Evolutionary conservation across 2,329 filamentous ascomycete genomes (phyloP), one percentile per base, ranked within the genome.

Genomic region (Colletotrichum caudatum): DNA sequence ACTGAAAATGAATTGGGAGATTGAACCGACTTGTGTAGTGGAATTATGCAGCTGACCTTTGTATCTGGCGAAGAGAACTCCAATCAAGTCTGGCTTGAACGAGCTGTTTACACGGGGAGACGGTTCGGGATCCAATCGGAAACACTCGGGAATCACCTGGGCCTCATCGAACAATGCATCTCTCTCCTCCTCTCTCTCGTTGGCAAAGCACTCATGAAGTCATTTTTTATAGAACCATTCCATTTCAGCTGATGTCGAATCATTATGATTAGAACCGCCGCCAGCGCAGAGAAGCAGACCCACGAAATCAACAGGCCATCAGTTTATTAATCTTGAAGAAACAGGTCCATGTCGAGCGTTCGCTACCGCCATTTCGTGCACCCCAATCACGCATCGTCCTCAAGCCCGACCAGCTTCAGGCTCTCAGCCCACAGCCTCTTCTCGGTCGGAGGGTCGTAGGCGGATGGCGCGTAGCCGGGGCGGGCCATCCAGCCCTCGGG

Each of bases 391-490:
- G 53, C 46, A 26, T 73, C 72, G 39, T 73, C 70, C 20, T 66
- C 44, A 16, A 74, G 26, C 6, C 70, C 72, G 16, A 74, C 66
- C 33, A 74, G 33, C 72, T 67, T 67, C 18, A 71, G 44, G 37
- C 70, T 71, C 53, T 69, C 72, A 3, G 62, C 12, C 72, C 70
- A 73, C 12, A 74, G 50, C n/a, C 33, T 60, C 59, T 64, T 64
- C 63, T 73, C 70, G 33, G 62, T 58, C 11, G 57, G 33, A 23
- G 62, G 62, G 18, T 73, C 72, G 39, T 26, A 74, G n/a, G 77
- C 75, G 44, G 78, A 73, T 9, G 69, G 23, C 11, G 74, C 65
- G 56, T 77, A 76, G 1, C 75, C 76, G 26, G 73, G 16, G 7
- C 48, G 44, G 3, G 64, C 51, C 16, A 63, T 51, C 16, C 50